Evolutionary conservation across 2,329 filamentous ascomycete species (phyloP).

Genomic region (Fusarium begoniae): DNA sequence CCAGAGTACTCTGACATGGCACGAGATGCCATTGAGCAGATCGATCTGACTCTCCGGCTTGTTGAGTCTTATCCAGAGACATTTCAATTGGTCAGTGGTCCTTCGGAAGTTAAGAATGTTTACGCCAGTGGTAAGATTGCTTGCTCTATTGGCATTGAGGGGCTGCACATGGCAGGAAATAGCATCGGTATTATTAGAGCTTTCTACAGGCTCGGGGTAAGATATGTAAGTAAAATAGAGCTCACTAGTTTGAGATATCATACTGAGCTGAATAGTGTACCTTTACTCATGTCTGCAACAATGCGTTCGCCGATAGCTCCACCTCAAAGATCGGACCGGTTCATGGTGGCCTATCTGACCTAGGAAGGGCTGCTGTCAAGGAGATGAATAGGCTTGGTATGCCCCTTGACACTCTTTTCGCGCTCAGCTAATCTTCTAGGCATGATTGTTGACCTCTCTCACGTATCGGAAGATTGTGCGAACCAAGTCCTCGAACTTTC

Average conservation of each 20-base stretch:
- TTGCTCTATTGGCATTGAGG: background rate
- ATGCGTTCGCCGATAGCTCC: constrained; percentile 7
- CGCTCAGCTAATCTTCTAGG: accelerated
- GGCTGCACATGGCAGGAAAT: background rate
- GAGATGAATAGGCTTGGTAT: constrained; percentile 10
- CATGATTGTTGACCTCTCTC: constrained; percentile 6
- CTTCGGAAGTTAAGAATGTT: background rate
- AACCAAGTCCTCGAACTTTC: background rate
- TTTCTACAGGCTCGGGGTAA: background rate
- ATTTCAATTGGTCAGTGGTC: background rate
- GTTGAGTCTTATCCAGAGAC: constrained; percentile 1
- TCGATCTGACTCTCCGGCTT: background rate
- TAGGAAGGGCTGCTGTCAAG: background rate
- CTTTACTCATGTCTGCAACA: background rate
- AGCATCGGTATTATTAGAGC: background rate
- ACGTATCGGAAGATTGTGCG: background rate
- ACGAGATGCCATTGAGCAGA: background rate
- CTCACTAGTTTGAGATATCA: accelerated
- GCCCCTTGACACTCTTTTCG: accelerated
- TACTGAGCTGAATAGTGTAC: background rate
- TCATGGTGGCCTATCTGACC: background rate
- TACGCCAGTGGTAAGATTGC: background rate
- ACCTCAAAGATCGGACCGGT: background rate
- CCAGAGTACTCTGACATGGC: constrained; percentile 12
- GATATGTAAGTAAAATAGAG: background rate